Base-by-base conservation (phyloP, 768 basidiomycete genomes). In the Pleurotus citrinopileatus region DNA sequence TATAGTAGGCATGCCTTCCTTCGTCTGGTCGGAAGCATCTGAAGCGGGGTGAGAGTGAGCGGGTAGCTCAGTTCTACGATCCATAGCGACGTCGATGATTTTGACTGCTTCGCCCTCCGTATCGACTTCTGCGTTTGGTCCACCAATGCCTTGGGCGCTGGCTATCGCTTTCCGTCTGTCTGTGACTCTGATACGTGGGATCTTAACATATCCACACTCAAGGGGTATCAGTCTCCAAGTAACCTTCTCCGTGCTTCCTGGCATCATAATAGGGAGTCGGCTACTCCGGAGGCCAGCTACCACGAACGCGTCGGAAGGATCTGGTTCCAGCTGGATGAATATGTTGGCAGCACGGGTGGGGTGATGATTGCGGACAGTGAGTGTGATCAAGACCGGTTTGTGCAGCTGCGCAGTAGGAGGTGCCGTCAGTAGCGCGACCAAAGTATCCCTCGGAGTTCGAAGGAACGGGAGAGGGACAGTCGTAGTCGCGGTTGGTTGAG, bases 231-330 rank as follows among this genome's bases (percentile, higher is more conserved):
- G 63, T 25, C 76, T 79, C 87, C 89, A 93, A 8, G 69, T 69
- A 19, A 92, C 48, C 55, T 67, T 75, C 59, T 84, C 84, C 65
- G 91, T 89, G 23, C 76, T 72, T 4, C 86, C 86, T 0, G 93
- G 87, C 38, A 90, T 72, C n/a, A 98, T 70, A 42, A 87, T 69
- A 2, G 91, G 85, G 7, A 92, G 59, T 8, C 84, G 79, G 2
- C 83, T 82, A 45, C 73, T 80, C 43, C 90, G 75, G 29, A 89
- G 65, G 0, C 95, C 94, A 2, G 90, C 81, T 38, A 94, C 81
- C 13, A 94, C 82, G 67, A 97, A 96, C n/a, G 78, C 75, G 37
- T 91, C 90, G 10, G 78, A 69, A 13, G 70, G 59, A 56, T 87
- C 84, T 1, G 83, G 76, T 52, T 96, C 93, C 25, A 94, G 75